These are phyloP conservation scores for Ogataea corticis DNA, from an alignment of 805 yeast species.

Conservation along the genomic window DNA sequence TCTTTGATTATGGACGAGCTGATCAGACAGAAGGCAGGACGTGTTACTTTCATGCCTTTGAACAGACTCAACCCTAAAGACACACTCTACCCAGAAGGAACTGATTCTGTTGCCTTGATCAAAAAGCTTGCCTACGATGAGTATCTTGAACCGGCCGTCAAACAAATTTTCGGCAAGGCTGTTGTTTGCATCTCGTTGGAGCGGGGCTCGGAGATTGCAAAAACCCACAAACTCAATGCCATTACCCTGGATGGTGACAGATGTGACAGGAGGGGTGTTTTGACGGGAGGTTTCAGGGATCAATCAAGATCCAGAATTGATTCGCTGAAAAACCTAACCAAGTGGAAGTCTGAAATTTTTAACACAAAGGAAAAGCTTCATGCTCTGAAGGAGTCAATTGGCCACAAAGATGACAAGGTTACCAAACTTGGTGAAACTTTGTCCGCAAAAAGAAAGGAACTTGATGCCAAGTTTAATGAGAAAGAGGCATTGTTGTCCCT, in stretches of 20 bases:
- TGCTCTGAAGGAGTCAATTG: slow-evolving; percentile 40
- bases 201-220: slow-evolving; percentile 67
- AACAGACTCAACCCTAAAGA: slow-evolving; percentile 55
- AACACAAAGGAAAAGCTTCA: slow-evolving; percentile 40
- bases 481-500: slow-evolving; percentile 46
- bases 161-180: slow-evolving; percentile 78
- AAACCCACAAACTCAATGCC: slow-evolving; percentile 60
- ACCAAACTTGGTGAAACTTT: slow-evolving; percentile 49
- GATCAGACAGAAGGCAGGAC: slow-evolving; percentile 66
- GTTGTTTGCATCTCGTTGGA: slow-evolving; percentile 73
- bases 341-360: slow-evolving; percentile 50
- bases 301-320: slow-evolving; percentile 69
- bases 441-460: slow-evolving; percentile 34
- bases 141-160: slow-evolving; percentile 62
- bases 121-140: slow-evolving; percentile 67
- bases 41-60: slow-evolving; percentile 90
- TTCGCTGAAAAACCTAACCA: slow-evolving; percentile 56
- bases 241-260: slow-evolving; percentile 93
- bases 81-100: slow-evolving; percentile 59
- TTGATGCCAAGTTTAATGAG: slow-evolving; percentile 44
- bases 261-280: slow-evolving; percentile 78
- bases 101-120: slow-evolving; percentile 73
- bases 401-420: slow-evolving; percentile 50
- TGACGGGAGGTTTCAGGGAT: slow-evolving; percentile 87
- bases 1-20: slow-evolving; percentile 75